Evolutionary conservation across 2,329 filamentous ascomycete species (phyloP).

Genomic region (Penicillium sp.): DNA sequence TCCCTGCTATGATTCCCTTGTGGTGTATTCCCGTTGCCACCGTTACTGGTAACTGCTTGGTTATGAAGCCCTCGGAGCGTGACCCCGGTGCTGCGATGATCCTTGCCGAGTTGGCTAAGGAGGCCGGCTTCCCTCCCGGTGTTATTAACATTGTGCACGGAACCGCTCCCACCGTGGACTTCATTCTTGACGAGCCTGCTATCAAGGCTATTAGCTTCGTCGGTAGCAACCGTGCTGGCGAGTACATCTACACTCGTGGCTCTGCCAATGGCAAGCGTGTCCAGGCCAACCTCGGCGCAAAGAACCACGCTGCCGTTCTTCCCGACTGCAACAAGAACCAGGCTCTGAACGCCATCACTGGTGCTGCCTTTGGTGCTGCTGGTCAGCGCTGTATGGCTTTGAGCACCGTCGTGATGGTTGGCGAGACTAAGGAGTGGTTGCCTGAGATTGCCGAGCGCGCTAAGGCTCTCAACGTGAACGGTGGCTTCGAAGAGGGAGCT

Average conservation of each 20-base stretch:
- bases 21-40: conserved; percentile 68
- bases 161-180: conserved; percentile 65
- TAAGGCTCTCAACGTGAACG: conserved; percentile 61
- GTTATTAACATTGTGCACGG: conserved; percentile 70
- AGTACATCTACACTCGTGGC: conserved; percentile 68
- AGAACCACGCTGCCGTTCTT: conserved; percentile 68
- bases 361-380: conserved; percentile 68
- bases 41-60: conserved; percentile 64
- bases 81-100: conserved; percentile 68
- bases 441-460: conserved; percentile 63
- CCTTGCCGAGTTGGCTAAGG: conserved; percentile 62
- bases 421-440: conserved; percentile 66
- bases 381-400: conserved; percentile 71
- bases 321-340: conserved; percentile 72
- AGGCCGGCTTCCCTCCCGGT: conserved; percentile 65
- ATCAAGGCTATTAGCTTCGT: conserved; percentile 72
- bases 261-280: conserved; percentile 71
- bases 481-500: conserved; percentile 63
- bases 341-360: conserved; percentile 64
- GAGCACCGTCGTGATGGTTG: conserved; percentile 65
- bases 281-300: conserved; percentile 68
- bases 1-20: conserved; percentile 70
- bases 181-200: conserved; percentile 66
- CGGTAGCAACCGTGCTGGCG: conserved; percentile 67
- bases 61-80: conserved; percentile 67